Evolutionary conservation across 164 flowering plant species (phyloP), one percentile per base, ranked within the genome.

Genomic region (Aristolochia fimbriata): DNA sequence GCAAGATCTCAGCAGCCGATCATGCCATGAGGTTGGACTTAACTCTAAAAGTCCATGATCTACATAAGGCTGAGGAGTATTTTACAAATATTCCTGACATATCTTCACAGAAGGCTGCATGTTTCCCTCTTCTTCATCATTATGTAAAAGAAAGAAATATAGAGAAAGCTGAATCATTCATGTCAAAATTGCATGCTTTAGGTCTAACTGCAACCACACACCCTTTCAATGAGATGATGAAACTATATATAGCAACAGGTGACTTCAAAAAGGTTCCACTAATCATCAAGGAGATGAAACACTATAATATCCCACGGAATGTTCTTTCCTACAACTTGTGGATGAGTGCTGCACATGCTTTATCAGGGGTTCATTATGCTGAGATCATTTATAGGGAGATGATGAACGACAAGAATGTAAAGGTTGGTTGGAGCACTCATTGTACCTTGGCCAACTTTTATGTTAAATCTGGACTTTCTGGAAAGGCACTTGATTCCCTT

Each of bases 251-350:
- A 59, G 77, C 81, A 20, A 76, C 72, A 1, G 68, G 71, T 57
- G 77, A 74, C 57, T 70, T 57, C 57, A 63, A 68, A 58, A 83
- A 74, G 70, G 86, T 77, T 7, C 71, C 60, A 7, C 43, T 63
- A 24, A 72, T 77, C 55, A 76, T 83, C 52, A 65, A 20, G 21
- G 67, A 74, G 60, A 83, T 85, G 86, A 85, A 78, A 65, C 68
- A 47, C 55, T 71, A 75, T 60, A 78, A 45, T 16, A 74, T 78
- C 60, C 76, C 77, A 9, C 49, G 25, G 37, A 80, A 74, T 76
- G 76, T 79, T 62, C 78, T 81, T 16, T 80, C 86, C 51, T 83
- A 80, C 72, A 81, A 81, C 63, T 73, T 86, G 19, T 86, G 86
- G 85, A 78, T 81, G 79, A 68, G 56, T 61, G 81, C 88, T 19